A percentile compares a stretch with the other conserved stretches of the same genome.
Evolutionary conservation across 83 land plant species (phyloP).

Genomic region (Picea engelmannii): DNA sequence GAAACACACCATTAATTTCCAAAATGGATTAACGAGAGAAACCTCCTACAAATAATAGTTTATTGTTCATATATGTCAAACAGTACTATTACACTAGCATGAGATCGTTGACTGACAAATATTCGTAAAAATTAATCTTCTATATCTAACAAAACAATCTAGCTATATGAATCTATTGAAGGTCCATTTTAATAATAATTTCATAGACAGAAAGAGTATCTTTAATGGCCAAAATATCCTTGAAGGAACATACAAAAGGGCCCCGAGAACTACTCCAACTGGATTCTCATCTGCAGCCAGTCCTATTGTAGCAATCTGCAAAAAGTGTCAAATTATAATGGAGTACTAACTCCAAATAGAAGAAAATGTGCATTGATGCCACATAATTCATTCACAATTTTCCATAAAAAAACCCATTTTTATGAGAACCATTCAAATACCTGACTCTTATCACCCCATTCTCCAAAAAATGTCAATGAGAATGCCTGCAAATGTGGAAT

Average conservation of each 20-base stretch:
- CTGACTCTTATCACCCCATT: constrained; percentile 99
- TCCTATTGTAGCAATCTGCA: constrained; percentile 93
- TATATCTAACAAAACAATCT: background rate
- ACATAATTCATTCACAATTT: background rate
- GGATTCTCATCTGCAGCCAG: constrained; percentile 94
- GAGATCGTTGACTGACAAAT: background rate
- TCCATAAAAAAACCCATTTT: background rate
- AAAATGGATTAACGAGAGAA: background rate
- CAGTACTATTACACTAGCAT: background rate
- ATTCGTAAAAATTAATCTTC: background rate
- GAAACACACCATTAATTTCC: background rate
- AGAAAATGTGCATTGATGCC: background rate
- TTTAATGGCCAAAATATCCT: too few species aligned
- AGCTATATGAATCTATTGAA: background rate
- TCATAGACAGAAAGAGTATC: too few species aligned
- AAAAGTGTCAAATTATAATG: background rate
- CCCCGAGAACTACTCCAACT: constrained; percentile 93
- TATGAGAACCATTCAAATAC: constrained; percentile 32
- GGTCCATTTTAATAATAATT: too few species aligned
- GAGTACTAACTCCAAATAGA: background rate
- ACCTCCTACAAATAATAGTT: too few species aligned
- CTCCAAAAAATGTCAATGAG: constrained; percentile 93
- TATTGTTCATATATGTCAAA: background rate
- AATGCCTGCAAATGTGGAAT: constrained; percentile 66
- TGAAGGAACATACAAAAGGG: constrained; percentile 80